Evolutionary conservation across 441 rosid genomes (phyloP).

Genomic region (California macrophylla): DNA sequence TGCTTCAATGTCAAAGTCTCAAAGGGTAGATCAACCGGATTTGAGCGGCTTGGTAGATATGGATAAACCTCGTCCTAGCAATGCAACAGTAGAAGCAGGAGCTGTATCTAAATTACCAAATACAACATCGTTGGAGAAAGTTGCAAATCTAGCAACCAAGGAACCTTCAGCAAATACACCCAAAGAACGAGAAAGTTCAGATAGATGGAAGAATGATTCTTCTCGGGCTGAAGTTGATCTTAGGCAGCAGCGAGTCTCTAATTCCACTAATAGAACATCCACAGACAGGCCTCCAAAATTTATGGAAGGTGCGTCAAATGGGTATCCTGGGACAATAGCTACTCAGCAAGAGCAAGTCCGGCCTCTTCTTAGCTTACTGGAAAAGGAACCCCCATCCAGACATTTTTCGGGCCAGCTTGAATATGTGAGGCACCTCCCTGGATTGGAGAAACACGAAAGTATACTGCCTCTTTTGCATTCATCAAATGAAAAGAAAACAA

Average conservation of each 20-base stretch:
- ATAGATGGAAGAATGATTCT: constrained; percentile 38
- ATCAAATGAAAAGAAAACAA: constrained; percentile 67
- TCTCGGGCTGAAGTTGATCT: constrained; percentile 40
- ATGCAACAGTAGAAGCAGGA: constrained; percentile 37
- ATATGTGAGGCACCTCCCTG: constrained; percentile 64
- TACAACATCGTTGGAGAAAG: constrained; percentile 31
- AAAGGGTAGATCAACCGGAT: constrained; percentile 55
- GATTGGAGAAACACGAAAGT: constrained; percentile 77
- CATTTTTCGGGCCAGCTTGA: constrained; percentile 86
- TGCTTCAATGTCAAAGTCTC: constrained; percentile 58
- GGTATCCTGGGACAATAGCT: constrained; percentile 31
- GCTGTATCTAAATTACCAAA: constrained; percentile 31
- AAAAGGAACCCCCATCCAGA: constrained; percentile 88
- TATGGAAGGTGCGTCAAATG: constrained; percentile 51
- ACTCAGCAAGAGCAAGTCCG: constrained; percentile 79
- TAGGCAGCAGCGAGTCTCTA: constrained; percentile 42
- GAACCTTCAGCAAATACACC: constrained; percentile 26
- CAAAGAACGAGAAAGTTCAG: constrained; percentile 35
- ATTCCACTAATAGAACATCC: constrained; percentile 46
- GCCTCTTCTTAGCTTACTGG: constrained; percentile 95
- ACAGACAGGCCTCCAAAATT: constrained; percentile 65
- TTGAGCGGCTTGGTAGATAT: constrained; percentile 32
- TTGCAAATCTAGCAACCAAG: constrained; percentile 25
- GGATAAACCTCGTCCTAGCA: constrained; percentile 59
- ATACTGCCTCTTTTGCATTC: constrained; percentile 73